Conservation (phyloP, 495 filamentous ascomycete species). For the Cetradonia linearis region DNA sequence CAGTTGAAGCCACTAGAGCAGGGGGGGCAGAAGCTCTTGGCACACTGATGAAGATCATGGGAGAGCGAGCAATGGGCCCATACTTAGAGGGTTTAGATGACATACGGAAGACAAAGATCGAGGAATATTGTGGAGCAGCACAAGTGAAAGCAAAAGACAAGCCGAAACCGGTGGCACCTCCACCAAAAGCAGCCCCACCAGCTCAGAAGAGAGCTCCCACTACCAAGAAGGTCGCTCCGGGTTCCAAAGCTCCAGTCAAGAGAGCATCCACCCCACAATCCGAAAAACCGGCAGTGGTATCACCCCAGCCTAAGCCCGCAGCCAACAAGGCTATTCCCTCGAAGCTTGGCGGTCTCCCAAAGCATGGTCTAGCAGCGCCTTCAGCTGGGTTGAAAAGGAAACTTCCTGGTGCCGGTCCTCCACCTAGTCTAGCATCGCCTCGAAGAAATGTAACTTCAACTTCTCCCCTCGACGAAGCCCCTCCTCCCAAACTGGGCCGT, state of each 20-base stretch:
- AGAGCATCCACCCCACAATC: constrained; percentile 47
- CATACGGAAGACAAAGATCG: constrained; percentile 90
- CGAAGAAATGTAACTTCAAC: constrained; percentile 46
- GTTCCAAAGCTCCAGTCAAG: constrained; percentile 45
- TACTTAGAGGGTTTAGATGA: constrained; percentile 94
- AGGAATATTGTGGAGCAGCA: constrained; percentile 84
- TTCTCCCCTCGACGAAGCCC: constrained; percentile 47
- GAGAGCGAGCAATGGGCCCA: constrained; percentile 90
- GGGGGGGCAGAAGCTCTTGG: constrained; percentile 87
- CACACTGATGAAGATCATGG: constrained; percentile 97
- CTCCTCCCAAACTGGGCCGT: constrained; percentile 60
- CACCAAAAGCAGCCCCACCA: constrained; percentile 44
- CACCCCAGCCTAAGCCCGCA: constrained; percentile 48
- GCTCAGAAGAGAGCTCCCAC: constrained; percentile 31
- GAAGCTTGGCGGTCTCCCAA: constrained; percentile 56
- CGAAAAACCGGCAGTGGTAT: constrained; percentile 37
- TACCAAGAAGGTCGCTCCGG: constrained; percentile 45
- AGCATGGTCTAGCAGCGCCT: constrained; percentile 49
- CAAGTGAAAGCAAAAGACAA: constrained; percentile 97
- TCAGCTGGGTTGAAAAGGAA: constrained; percentile 62
- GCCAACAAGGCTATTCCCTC: constrained; percentile 46
- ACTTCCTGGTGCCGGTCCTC: constrained; percentile 46
- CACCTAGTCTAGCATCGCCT: constrained; percentile 46
- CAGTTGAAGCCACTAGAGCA: constrained; percentile 70
- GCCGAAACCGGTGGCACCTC: constrained; percentile 68